A percentile compares a stretch with the other conserved stretches of the same genome.
Evolutionary conservation across 1,284 basidiomycete species (phyloP).

Genomic region (Leccinum insolens): DNA sequence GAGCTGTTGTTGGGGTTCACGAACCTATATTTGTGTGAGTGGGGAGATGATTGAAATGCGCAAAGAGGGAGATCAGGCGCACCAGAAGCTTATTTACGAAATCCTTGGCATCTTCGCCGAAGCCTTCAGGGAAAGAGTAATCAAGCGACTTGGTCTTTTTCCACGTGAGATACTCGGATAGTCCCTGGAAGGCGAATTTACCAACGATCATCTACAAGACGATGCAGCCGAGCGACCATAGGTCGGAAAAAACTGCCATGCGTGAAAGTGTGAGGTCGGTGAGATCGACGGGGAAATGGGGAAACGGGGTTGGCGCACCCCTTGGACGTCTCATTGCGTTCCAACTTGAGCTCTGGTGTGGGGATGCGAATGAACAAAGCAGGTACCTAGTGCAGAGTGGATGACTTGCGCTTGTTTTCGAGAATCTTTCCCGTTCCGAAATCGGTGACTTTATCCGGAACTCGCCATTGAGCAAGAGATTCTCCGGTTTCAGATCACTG

Average conservation of each 20-base stretch:
- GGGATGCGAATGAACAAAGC: slow-evolving; percentile 10
- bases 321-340: slow-evolving; percentile 72
- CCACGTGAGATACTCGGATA: slow-evolving; percentile 84
- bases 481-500: slow-evolving; percentile 84
- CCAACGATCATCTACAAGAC: slow-evolving; percentile 97
- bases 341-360: slow-evolving; percentile 80
- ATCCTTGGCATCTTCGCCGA: slow-evolving; percentile 72
- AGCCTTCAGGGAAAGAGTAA: slow-evolving; percentile 75
- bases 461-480: slow-evolving; percentile 83
- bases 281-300: not conserved
- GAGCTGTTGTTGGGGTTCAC: slow-evolving; percentile 73
- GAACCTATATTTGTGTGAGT: slow-evolving; percentile 46
- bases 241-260: slow-evolving; percentile 69
- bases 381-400: not conserved
- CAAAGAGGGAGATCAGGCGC: slow-evolving; percentile 30
- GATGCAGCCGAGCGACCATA: slow-evolving; percentile 97
- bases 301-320: slow-evolving; percentile 44
- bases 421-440: slow-evolving; percentile 96
- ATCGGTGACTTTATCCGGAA: slow-evolving; percentile 94
- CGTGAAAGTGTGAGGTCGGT: not conserved
- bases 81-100: slow-evolving; percentile 70
- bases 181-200: slow-evolving; percentile 86
- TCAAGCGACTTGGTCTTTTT: slow-evolving; percentile 78
- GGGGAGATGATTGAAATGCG: not conserved
- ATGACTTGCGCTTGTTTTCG: slow-evolving; percentile 50